A percentile compares a stretch with the other conserved stretches of the same genome.
Conservation (phyloP, 2,329 filamentous ascomycete genomes). For the Fusarium bulbicola region DNA sequence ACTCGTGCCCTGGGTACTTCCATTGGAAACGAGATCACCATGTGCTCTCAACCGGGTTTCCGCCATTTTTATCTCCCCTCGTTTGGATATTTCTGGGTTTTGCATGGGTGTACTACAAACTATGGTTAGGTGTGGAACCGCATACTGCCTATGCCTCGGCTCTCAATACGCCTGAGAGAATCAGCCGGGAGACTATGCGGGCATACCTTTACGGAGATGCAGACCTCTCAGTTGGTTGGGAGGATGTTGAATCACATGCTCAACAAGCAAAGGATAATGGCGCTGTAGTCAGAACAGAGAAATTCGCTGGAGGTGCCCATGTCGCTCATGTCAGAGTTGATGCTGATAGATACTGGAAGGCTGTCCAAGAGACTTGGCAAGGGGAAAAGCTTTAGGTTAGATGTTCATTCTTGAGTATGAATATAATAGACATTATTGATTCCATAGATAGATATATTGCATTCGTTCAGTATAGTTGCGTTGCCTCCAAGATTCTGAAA, state of each 20-base stretch:
- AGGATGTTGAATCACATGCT: constrained; percentile 60
- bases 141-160: constrained; percentile 48
- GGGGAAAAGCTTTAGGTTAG: constrained; percentile 16
- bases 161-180: constrained; percentile 48
- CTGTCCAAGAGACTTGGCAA: constrained; percentile 58
- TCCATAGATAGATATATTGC: neutral
- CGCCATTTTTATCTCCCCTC: constrained; percentile 47
- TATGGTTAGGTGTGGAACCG: constrained; percentile 42
- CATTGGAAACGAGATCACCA: constrained; percentile 51
- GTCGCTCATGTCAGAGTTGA: constrained; percentile 60
- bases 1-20: constrained; percentile 60
- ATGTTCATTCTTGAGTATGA: neutral
- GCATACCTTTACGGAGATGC: constrained; percentile 62
- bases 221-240: constrained; percentile 58
- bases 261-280: constrained; percentile 51
- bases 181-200: constrained; percentile 53
- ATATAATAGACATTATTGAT: neutral
- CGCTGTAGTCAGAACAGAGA: constrained; percentile 54
- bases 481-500: neutral
- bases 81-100: constrained; percentile 47
- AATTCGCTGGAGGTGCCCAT: constrained; percentile 59
- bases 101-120: constrained; percentile 46
- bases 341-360: constrained; percentile 59
- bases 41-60: constrained; percentile 50
- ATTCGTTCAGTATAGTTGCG: constrained; percentile 2